Base-by-base conservation (phyloP, 257 asterid species). In the Primulina huaijiensis region DNA sequence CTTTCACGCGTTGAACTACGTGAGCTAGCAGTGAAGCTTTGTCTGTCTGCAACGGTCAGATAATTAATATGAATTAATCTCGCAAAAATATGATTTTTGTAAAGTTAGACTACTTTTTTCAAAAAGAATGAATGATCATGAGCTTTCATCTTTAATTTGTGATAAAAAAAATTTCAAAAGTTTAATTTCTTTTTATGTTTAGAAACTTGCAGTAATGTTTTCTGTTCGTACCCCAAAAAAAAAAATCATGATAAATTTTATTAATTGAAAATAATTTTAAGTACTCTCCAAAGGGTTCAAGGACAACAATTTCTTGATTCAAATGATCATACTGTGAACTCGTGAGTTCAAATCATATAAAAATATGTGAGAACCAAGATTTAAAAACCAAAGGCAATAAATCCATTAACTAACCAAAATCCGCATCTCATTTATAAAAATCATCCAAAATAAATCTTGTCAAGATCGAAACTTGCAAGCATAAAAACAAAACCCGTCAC, bases 11-110 rank as follows among this genome's bases (percentile, higher is more conserved):
- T 70, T 78, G 64, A 70, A 82, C 83, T 58, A 82, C 86, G 67
- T 82, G 76, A 6, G 78, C 81, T 21, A 82, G 86, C 19, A 82
- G 68, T 31, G 86, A 75, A 33, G 86, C 86, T 78, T 82, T 82
- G 69, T 82, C 86, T 40, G 74, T 78, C 86, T 81, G 74, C 7
- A 8, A 2, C 9, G 34, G 34, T 31, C 34, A 31, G 30, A 31
- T 0, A 31, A 31, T 6, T 34, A 34, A 34, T 34, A 7, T 34
- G 8, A 34, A 7, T n/a, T n/a, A n/a, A n/a, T 34, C 38, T 34
- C 38, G 4, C 8, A 34, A 34, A 7, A 34, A 6, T 7, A 3
- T 34, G 46, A 38, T 3, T 38, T 38, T 9, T 9, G 46, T 8
- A 38, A 38, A 38, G 46, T 38, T 38, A 8, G 5, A 9, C 46